A percentile compares a stretch with the other conserved stretches of the same genome.
Conservation (phyloP, 768 basidiomycete species). For the Agrocybe chaxingu region DNA sequence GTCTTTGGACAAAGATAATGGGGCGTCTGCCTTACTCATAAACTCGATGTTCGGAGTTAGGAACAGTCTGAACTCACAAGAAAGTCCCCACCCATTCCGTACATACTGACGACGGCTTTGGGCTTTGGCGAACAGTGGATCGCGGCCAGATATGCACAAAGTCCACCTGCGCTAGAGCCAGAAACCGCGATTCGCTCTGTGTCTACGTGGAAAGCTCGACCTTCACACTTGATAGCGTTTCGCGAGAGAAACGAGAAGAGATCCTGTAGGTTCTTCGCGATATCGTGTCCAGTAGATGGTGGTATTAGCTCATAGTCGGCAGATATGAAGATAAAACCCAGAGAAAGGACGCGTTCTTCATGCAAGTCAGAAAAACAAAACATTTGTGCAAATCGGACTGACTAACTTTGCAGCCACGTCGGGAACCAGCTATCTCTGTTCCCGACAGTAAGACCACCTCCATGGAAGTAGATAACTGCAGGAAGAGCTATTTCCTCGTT, state of each 20-base stretch:
- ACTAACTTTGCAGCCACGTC: conserved; percentile 56
- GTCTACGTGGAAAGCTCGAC: conserved; percentile 34
- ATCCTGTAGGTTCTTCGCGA: conserved; percentile 56
- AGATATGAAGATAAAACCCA: conserved; percentile 58
- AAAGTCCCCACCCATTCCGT: conserved; percentile 63
- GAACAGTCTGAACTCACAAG: conserved; percentile 29
- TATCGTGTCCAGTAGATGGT: conserved; percentile 51
- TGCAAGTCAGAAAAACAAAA: background rate
- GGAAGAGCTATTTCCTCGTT: conserved; percentile 16
- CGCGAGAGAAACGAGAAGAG: conserved; percentile 44
- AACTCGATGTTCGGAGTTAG: background rate
- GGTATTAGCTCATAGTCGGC: conserved; percentile 62
- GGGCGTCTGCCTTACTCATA: conserved; percentile 32
- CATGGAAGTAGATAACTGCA: conserved; percentile 43
- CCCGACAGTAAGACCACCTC: conserved; percentile 61
- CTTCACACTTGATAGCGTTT: background rate
- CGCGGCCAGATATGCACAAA: conserved; percentile 62
- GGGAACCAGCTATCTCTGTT: conserved; percentile 63
- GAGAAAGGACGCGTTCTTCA: conserved; percentile 41
- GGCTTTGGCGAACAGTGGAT: conserved; percentile 52
- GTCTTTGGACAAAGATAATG: conserved; percentile 50
- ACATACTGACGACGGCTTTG: conserved; percentile 52
- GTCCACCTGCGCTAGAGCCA: conserved; percentile 60
- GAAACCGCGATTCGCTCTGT: conserved; percentile 43
- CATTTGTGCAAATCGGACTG: background rate